A percentile compares a stretch with the other conserved stretches of the same genome.
These are phyloP conservation scores for Apiospora koreana DNA, from an alignment of 2,329 filamentous ascomycete species.

Conservation along the genomic window DNA sequence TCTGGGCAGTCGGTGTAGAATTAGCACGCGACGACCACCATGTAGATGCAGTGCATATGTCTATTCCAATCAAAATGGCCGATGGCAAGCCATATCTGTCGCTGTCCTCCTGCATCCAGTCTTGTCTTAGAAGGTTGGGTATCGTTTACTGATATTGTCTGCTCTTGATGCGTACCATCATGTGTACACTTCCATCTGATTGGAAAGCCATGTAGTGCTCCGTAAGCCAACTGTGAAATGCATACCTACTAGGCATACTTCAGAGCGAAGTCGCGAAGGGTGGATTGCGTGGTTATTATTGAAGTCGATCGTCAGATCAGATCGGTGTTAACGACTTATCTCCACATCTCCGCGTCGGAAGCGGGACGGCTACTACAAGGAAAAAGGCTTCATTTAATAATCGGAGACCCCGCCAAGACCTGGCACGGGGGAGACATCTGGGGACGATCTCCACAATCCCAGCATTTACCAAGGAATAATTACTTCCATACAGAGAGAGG, in stretches of 20 bases:
- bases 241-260: background rate
- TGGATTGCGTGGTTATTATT: background rate
- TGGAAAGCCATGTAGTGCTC: background rate
- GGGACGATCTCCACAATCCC: background rate
- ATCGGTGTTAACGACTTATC: background rate
- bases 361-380: background rate
- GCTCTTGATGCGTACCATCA: too few species aligned
- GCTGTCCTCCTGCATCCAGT: too few species aligned
- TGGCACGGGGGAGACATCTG: background rate
- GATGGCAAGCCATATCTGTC: too few species aligned
- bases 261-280: background rate
- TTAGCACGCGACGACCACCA: too few species aligned
- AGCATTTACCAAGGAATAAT: background rate
- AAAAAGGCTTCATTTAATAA: background rate
- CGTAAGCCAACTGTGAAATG: too few species aligned
- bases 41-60: too few species aligned
- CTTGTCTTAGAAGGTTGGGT: too few species aligned
- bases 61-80: too few species aligned
- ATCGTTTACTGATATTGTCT: too few species aligned
- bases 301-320: background rate
- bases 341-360: background rate
- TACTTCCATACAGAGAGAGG: too few species aligned
- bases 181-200: background rate
- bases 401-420: background rate
- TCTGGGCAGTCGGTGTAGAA: too few species aligned